Evolutionary conservation across 495 filamentous ascomycete genomes (phyloP), one percentile per base, ranked within the genome.

Genomic region (Saxispiralis lemnorum): DNA sequence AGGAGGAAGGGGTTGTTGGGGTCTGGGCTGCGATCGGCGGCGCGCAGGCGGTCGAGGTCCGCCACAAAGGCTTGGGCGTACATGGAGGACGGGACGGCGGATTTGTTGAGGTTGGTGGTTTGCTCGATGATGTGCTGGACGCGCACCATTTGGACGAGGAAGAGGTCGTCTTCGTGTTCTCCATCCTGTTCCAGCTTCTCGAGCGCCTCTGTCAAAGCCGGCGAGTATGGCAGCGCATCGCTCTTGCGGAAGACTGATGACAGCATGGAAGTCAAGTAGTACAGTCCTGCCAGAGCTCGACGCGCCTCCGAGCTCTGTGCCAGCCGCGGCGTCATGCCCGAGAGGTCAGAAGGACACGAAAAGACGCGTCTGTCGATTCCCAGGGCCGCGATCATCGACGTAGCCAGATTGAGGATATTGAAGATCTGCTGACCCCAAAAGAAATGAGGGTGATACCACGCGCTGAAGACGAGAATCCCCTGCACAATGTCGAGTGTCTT

Each of bases 401-500:
- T 63, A 2, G 72, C 59, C 15, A 78, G 56, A 38, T 69, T 67
- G 2, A 61, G 55, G 31, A 66, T 56, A 38, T 71, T 58, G 14
- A 60, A 61, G 16, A 68, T 56, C 21, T 46, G 42, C 11, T 59
- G 58, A 21, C 63, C 66, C 37, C 13, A 45, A 2, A 39, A 48
- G 5, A 50, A 34, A 14, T 53, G 49, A 0, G 45, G 38, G 18
- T 53, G 46, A 35, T 45, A 52, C 45, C 44, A 52, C 10, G 44
- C 44, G 12, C 47, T 41, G 38, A 49, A 48, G 36, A 48, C 41
- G 30, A 78, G 53, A 10, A 75, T 40, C 6, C 67, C 74, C n/a
- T 70, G 56, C 5, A 78, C 63, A 19, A 76, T 58, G 45, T 76
- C 74, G 18, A 76, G 51, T 41, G 54, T 70, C 50, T 64, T 66